Evolutionary conservation across 345 rosid genomes (phyloP).

Genomic region (Murraya paniculata): DNA sequence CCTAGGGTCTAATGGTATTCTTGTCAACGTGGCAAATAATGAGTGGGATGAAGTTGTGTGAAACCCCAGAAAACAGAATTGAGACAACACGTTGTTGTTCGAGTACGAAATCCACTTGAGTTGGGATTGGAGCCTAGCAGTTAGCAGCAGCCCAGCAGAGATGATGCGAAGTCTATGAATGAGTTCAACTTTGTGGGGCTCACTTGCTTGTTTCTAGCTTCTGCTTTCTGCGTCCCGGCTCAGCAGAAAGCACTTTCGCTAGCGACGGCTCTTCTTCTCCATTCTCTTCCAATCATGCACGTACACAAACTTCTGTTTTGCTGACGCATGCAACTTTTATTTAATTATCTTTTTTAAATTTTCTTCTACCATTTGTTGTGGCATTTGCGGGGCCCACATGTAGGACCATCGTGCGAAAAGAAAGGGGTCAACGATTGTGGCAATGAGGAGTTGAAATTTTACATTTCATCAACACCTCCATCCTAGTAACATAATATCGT

Average conservation of each 20-base stretch:
- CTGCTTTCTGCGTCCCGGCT: too few species aligned
- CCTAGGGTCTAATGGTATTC: not conserved
- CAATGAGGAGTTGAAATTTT: too few species aligned
- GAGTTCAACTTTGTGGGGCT: too few species aligned
- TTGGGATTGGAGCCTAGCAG: too few species aligned
- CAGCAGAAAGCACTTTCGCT: not conserved
- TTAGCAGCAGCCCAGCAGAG: too few species aligned
- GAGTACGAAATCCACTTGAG: too few species aligned
- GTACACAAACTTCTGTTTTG: not conserved
- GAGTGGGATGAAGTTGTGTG: not conserved
- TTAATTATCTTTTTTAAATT: not conserved
- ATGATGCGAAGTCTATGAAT: too few species aligned
- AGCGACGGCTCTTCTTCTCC: constrained; percentile 1
- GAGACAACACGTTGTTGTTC: too few species aligned
- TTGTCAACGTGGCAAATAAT: not conserved
- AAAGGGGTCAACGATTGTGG: not conserved
- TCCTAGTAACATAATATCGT: too few species aligned
- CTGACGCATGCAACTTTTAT: not conserved
- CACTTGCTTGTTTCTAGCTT: too few species aligned
- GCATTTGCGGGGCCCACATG: not conserved
- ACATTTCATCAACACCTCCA: too few species aligned
- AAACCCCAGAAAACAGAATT: too few species aligned
- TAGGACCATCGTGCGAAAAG: not conserved
- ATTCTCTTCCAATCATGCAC: not conserved
- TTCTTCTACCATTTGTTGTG: not conserved